These are phyloP conservation scores for Pseudoscleropodium purum DNA, from an alignment of 225 moss, liverwort and hornwort genomes.

Conservation along the genomic window DNA sequence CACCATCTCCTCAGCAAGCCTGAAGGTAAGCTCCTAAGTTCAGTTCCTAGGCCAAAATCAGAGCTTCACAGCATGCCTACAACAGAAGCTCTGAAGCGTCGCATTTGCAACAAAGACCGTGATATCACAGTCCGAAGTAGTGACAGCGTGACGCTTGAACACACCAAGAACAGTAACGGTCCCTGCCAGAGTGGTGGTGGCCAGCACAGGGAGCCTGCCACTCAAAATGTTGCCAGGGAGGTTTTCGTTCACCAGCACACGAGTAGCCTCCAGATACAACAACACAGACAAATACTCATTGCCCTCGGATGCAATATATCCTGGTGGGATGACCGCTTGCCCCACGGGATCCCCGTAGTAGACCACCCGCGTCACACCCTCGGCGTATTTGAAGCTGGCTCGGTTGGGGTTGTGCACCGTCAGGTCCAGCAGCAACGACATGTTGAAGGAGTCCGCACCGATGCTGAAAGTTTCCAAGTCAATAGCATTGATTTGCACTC, in stretches of 20 bases:
- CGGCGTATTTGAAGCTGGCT: conserved; percentile 22
- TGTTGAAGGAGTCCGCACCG: conserved; percentile 1
- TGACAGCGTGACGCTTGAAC: conserved; percentile 19
- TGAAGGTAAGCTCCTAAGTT: neutral
- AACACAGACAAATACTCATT: conserved; percentile 27
- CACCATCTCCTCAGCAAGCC: neutral
- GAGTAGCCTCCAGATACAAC: conserved; percentile 18
- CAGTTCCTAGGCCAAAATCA: neutral
- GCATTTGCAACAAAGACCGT: conserved; percentile 26
- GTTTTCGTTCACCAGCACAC: conserved; percentile 7
- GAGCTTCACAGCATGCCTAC: conserved; percentile 17
- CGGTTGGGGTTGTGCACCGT: conserved; percentile 35
- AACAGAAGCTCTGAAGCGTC: conserved; percentile 28
- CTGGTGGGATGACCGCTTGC: conserved; percentile 15
- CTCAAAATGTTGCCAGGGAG: conserved; percentile 1
- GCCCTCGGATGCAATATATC: neutral
- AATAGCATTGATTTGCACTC: conserved; percentile 16
- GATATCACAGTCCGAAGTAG: conserved; percentile 23
- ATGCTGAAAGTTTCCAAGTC: conserved; percentile 24
- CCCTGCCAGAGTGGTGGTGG: conserved; percentile 16
- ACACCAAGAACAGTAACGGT: conserved; percentile 9
- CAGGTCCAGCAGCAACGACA: conserved; percentile 28
- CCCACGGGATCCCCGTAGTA: conserved; percentile 28
- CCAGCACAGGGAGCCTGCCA: conserved; percentile 18
- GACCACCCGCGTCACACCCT: conserved; percentile 13